Base-by-base conservation (phyloP, 192 early-diverging fungal genomes). In the Backusella psychrophila region DNA sequence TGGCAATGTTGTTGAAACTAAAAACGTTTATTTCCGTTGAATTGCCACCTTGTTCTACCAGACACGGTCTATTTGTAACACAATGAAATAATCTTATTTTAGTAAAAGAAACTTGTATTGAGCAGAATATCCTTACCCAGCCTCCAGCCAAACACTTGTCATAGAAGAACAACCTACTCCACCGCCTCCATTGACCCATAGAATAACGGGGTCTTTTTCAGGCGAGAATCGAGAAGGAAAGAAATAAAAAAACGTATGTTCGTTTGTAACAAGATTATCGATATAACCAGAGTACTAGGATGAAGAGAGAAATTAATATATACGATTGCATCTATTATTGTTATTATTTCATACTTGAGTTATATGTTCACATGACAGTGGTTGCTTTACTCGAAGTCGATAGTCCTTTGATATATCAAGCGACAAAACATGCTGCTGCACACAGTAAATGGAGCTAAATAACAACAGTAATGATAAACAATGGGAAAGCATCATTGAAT, bases 221-320 rank as follows among this genome's bases (percentile, higher is more conserved):
- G 90, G 90, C 59, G 87, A 84, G 76, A 87, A 86, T 71, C 94
- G 92, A 5, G 93, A 92, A 79, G 95, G 95, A 82, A 98, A 97
- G 89, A 98, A 97, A 94, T 93, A 95, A 84, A 93, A 95, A 87
- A 93, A 95, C 70, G 94, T 94, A 83, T 95, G 92, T 63, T 90
- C 88, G 68, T 89, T 87, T 17, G 77, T 39, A 36, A 38, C 36
- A 41, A 69, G 68, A 11, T 39, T 69, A 14, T 69, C 68, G 21
- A 69, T 69, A 38, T 69, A 69, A 69, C 68, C 68, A n/a, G 68
- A 69, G 7, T 69, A 69, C 68, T 69, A 69, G 2, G 4, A 38
- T 19, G n/a, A 68, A 68, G 17, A 36, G 9, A 35, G 17, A n/a
- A 68, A 38, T n/a, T n/a, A 35, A 67, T 19, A 35, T 34, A 68